These are phyloP conservation scores for Dichomitus squalens DNA, from an alignment of 1,284 basidiomycete genomes.

Conservation along the genomic window DNA sequence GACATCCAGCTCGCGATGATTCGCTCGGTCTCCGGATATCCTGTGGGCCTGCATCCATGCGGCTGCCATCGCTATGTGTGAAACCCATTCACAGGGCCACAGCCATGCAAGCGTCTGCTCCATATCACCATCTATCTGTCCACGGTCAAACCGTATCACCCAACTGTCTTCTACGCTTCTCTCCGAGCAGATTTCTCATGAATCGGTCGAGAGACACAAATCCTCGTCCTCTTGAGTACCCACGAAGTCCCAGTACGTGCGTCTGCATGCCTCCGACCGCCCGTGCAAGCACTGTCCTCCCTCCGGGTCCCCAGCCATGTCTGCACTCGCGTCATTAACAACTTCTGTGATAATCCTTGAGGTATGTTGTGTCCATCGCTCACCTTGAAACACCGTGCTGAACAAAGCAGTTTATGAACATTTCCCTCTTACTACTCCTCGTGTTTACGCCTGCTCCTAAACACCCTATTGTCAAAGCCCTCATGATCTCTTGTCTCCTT, in stretches of 20 bases:
- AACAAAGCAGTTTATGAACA: conserved; percentile 20
- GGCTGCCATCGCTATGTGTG: too few relatives aligned
- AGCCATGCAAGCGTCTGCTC: not conserved
- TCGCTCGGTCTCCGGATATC: not conserved
- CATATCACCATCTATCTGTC: conserved; percentile 8
- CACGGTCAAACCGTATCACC: conserved; percentile 18
- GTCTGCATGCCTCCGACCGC: too few relatives aligned
- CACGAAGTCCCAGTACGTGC: too few relatives aligned
- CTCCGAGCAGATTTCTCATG: conserved; percentile 19
- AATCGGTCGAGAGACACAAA: not conserved
- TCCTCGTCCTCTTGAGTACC: not conserved
- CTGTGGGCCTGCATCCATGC: too few relatives aligned
- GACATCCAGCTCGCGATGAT: not conserved
- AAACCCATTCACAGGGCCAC: not conserved
- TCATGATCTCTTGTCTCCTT: conserved; percentile 25
- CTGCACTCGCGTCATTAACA: conserved; percentile 7
- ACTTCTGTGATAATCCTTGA: conserved; percentile 26
- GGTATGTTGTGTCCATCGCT: conserved; percentile 10
- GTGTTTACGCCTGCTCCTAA: conserved; percentile 30
- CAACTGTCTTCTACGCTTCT: conserved; percentile 15
- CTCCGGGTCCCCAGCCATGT: not conserved
- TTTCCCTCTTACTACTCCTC: conserved; percentile 22
- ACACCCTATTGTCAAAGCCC: conserved; percentile 30
- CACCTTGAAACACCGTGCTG: not conserved
- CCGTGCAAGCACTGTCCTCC: too few relatives aligned